Conservation (phyloP, 202 grass and related monocot species). For the Zizania palustris region DNA sequence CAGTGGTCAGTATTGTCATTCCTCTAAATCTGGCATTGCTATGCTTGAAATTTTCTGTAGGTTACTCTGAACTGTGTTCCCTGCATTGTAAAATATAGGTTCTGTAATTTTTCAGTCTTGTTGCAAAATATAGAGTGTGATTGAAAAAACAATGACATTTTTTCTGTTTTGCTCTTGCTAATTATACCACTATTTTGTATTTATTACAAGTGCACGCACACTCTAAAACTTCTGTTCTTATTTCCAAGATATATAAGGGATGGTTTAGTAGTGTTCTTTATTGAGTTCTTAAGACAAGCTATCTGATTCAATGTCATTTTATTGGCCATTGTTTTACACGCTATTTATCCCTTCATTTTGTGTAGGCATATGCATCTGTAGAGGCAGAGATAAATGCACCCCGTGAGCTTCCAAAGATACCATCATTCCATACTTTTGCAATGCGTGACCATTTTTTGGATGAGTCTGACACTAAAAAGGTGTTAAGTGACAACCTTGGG, state of each 20-base stretch:
- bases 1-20: background rate
- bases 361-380: slow-evolving; percentile 92
- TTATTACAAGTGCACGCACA: no score
- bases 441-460: slow-evolving; percentile 76
- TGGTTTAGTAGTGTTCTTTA: no score
- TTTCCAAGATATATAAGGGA: no score
- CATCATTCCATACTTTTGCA: slow-evolving; percentile 87
- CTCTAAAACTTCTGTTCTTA: no score
- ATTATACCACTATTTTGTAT: background rate
- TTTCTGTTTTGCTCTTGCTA: background rate
- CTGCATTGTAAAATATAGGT: background rate
- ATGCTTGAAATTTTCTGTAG: background rate
- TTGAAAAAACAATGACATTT: slow-evolving; percentile 4
- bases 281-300: background rate
- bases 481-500: slow-evolving; percentile 64
- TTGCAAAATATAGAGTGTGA: background rate
- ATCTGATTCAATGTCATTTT: slow-evolving; percentile 22
- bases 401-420: slow-evolving; percentile 94
- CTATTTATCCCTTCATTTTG: slow-evolving; percentile 30
- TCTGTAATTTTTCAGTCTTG: background rate
- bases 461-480: slow-evolving; percentile 71
- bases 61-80: slow-evolving; percentile 4
- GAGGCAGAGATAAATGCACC: slow-evolving; percentile 72
- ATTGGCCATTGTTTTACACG: background rate
- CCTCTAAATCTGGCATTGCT: background rate